Base-by-base conservation (phyloP, 2,329 filamentous ascomycete species). In the Ophiocordyceps unilateralis region DNA sequence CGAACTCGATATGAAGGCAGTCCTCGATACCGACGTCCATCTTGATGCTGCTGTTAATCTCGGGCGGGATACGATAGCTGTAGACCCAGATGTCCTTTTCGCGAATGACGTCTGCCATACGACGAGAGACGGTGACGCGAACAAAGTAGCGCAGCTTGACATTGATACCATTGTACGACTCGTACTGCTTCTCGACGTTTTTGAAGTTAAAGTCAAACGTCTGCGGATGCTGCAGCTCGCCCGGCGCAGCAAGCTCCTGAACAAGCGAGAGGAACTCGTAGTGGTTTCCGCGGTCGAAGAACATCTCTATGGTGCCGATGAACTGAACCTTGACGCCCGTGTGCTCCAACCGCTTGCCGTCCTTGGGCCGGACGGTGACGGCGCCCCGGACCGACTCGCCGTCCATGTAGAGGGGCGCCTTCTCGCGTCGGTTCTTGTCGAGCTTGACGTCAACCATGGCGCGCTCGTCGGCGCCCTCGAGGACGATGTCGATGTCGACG, bases 61-160 rank as follows among this genome's bases (percentile, higher is more conserved):
- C 91, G 17, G 91, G 91, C 19, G 91, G 89, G 69, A 96, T 89
- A 61, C 88, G 81, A 72, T 98, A 98, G 49, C 82, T 91, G 70
- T 98, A 98, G 44, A 98, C 93, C 93, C 93, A 98, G 50, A 98
- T 83, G 63, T 98, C 93, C 74, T 98, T 98, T 67, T 98, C 93
- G 54, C 93, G 83, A 55, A 96, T 86, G 45, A 98, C 89, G 59
- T 98, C 91, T 54, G 87, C 86, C 87, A 98, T 96, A 60, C 91
- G 79, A 56, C 91, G 78, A 42, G 87, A 93, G 40, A 98, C 91
- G 30, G 91, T 98, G 52, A 96, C 91, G 53, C 88, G 83, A 45
- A 96, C 81, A 65, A 96, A 96, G 75, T 98, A 98, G 53, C 91
- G 87, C 60, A 98, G 76, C 70, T 94, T 93, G 56, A 98, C 91